phyloP scores from a whole-genome alignment of 2,329 filamentous ascomycete species.

The Leptographium flavum region DNA sequence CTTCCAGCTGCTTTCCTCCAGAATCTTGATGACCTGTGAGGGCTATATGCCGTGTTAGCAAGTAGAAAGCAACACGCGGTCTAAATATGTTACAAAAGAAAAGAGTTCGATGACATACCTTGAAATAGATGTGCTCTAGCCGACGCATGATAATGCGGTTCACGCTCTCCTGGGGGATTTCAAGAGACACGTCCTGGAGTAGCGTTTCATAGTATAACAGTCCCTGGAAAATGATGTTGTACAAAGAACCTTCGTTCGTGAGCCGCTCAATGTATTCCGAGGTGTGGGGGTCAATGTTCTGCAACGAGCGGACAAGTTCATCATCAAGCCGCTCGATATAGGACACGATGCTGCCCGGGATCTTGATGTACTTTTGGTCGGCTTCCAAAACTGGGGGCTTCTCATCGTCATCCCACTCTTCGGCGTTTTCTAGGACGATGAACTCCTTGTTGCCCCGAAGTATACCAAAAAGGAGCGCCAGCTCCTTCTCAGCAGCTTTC shows the following conservation, averaged over 20 bases:
- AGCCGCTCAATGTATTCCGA: slow-evolving; percentile 96
- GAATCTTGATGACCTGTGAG: slow-evolving; percentile 77
- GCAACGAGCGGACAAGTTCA: slow-evolving; percentile 91
- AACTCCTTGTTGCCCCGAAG: slow-evolving; percentile 70
- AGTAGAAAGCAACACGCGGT: too few relatives aligned
- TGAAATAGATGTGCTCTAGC: slow-evolving; percentile 97
- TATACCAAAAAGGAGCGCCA: slow-evolving; percentile 60
- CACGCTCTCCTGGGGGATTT: slow-evolving; percentile 69
- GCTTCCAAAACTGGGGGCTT: slow-evolving; percentile 64
- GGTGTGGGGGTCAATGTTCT: slow-evolving; percentile 95
- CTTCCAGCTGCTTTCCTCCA: slow-evolving; percentile 93
- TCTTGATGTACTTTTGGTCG: slow-evolving; percentile 71
- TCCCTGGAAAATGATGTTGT: slow-evolving; percentile 81
- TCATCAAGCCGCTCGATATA: slow-evolving; percentile 92
- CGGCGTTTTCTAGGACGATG: slow-evolving; percentile 77
- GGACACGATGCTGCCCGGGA: slow-evolving; percentile 87
- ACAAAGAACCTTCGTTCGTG: slow-evolving; percentile 77
- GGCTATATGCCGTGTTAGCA: slow-evolving; percentile 35
- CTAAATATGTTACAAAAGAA: too few relatives aligned
- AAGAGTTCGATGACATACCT: slow-evolving; percentile 49
- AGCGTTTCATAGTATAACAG: slow-evolving; percentile 80
- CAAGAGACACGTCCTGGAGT: slow-evolving; percentile 52
- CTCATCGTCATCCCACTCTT: slow-evolving; percentile 99
- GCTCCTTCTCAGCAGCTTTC: slow-evolving; percentile 86
- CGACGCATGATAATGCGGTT: slow-evolving; percentile 91